phyloP scores from a whole-genome alignment of 805 yeast species.

The Lipomyces oligophaga region DNA sequence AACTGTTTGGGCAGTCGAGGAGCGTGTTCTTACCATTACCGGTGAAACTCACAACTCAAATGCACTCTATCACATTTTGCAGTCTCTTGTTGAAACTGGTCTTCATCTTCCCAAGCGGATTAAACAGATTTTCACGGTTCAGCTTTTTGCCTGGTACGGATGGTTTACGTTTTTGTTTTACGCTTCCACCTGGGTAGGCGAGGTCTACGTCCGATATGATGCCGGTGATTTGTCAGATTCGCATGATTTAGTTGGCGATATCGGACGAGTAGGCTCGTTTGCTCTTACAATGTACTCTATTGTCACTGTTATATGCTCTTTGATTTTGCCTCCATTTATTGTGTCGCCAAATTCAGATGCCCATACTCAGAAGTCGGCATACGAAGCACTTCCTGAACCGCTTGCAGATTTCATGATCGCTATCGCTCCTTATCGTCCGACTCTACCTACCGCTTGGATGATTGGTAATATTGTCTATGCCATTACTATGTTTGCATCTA shows the following conservation, averaged over 20 bases:
- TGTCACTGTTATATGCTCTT: constrained; percentile 24
- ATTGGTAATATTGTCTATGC: constrained; percentile 23
- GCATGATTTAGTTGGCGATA: constrained; percentile 24
- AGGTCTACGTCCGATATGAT: constrained; percentile 43
- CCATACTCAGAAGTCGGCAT: constrained; percentile 14
- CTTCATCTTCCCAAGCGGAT: constrained; percentile 48
- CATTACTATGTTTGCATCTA: constrained; percentile 23
- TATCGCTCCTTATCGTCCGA: constrained; percentile 26
- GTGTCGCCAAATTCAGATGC: constrained; percentile 22
- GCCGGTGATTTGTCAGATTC: constrained; percentile 21
- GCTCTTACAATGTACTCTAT: constrained; percentile 26
- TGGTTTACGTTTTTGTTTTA: constrained; percentile 65
- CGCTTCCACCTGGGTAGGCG: constrained; percentile 64
- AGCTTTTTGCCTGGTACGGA: constrained; percentile 66
- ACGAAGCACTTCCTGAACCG: constrained; percentile 14
- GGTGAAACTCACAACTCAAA: constrained; percentile 2
- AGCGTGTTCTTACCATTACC: constrained; percentile 33
- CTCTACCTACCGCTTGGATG: constrained; percentile 26
- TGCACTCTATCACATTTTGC: constrained; percentile 10
- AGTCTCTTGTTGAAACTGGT: constrained; percentile 17
- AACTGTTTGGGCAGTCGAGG: constrained; percentile 46
- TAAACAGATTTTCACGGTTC: constrained; percentile 50
- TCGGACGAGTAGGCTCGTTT: constrained; percentile 27
- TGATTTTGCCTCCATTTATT: constrained; percentile 20
- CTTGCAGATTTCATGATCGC: constrained; percentile 11